Base-by-base conservation (phyloP, 2,329 filamentous ascomycete genomes). In the Aspergillus tamarii region DNA sequence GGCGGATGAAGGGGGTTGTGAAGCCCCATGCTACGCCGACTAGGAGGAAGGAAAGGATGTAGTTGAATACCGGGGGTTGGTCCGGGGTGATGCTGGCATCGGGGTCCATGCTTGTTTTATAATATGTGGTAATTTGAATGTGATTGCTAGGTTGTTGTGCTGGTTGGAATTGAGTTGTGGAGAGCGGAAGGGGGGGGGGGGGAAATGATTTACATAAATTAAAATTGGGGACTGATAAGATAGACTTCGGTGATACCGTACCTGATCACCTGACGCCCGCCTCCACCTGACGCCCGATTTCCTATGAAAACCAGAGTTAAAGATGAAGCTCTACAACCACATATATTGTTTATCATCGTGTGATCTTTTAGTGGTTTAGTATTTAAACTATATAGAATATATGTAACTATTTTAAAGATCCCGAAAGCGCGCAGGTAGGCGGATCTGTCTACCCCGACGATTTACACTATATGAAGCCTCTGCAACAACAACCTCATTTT, bases 21-120 rank as follows among this genome's bases (percentile, higher is more conserved):
- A 96, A 88, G 58, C 94, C 94, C 94, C 94, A 98, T 69, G 93
- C 94, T 28, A 95, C 83, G 59, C 94, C 93, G 69, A 98, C 94
- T 64, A 97, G 88, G 60, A 97, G 85, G 83, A 97, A 97, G 70
- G 92, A 92, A 64, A 94, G 84, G 67, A 95, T 84, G 84, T 95
- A 97, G 81, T 93, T 94, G 81, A 96, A 84, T 67, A 78, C 69
- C 7, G 81, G 80, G 32, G 78, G 76, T 16, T 72, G 62, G 10
- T 73, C 64, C 30, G 65, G 39, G 12, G 72, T 58, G 16, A 72
- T 63, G 16, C 69, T 69, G 34, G 69, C 66, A 41, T 77, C 76
- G 30, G 77, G 70, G 30, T 75, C 76, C 77, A 79, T 79, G 28
- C 45, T 59, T 58, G 30, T 32, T 28, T 50, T 0, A 10, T 46